phyloP scores from a whole-genome alignment of 2,329 filamentous ascomycete species.

The Alternaria sp. region DNA sequence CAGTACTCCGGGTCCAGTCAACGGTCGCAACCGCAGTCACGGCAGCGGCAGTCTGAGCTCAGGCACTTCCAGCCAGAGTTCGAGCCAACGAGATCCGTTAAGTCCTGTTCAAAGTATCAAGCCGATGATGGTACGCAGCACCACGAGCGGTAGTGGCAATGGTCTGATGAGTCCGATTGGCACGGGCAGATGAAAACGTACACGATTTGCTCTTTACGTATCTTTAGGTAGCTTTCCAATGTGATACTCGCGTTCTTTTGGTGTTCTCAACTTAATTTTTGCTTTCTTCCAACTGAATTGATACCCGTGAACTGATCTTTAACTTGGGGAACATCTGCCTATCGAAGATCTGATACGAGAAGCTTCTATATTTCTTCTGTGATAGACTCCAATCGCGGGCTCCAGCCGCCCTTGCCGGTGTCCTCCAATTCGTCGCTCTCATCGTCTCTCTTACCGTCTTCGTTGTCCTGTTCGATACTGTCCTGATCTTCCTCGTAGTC shows the following conservation, averaged over 20 bases:
- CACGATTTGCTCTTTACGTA: slow-evolving; percentile 24
- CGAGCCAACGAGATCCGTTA: slow-evolving; percentile 51
- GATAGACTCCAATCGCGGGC: neutral
- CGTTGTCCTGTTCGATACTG: neutral
- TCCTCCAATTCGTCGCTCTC: neutral
- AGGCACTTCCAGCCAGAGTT: slow-evolving; percentile 52
- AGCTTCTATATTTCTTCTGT: slow-evolving; percentile 1
- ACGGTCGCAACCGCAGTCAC: slow-evolving; percentile 55
- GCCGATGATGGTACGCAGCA: slow-evolving; percentile 45
- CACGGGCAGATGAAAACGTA: slow-evolving; percentile 33
- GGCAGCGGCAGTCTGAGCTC: slow-evolving; percentile 59
- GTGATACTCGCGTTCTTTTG: slow-evolving; percentile 38
- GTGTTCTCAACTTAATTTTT: slow-evolving; percentile 3
- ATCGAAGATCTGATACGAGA: neutral
- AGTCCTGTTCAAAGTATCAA: slow-evolving; percentile 48
- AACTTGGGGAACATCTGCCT: neutral
- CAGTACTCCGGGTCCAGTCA: slow-evolving; percentile 50
- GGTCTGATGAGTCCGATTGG: slow-evolving; percentile 45
- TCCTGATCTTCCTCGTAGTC: neutral
- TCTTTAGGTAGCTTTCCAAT: slow-evolving; percentile 37
- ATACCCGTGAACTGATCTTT: neutral
- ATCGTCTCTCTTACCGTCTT: neutral
- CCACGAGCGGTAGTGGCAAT: slow-evolving; percentile 42
- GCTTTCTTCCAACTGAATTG: neutral
- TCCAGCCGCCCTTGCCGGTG: neutral